Base-by-base conservation (phyloP, 2,329 filamentous ascomycete species). In the Dactylellina haptotyla region DNA sequence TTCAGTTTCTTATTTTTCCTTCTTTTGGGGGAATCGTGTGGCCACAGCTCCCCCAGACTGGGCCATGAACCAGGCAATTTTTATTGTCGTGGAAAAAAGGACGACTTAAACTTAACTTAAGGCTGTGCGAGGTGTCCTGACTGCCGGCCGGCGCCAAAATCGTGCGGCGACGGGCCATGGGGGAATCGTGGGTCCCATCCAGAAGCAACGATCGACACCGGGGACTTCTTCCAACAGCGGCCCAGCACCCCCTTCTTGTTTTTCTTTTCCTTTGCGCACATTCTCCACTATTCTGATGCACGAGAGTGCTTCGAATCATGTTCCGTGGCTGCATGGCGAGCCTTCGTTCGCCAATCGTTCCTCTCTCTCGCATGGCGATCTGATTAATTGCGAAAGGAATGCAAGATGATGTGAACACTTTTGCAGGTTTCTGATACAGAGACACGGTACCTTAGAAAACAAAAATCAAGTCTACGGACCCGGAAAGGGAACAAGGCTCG, bases 231-330 rank as follows among this genome's bases (percentile, higher is more conserved):
- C 51, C 34, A 50, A 57, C 41, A 45, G 43, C 18, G 41, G 45
- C 53, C 62, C 23, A 26, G 37, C 23, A 25, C 6, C 30, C 20
- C 18, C 28, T 37, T 39, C 8, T 23, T 54, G 39, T 16, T 65
- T 72, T 72, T 64, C 67, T 73, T 73, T 73, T 73, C 61, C 41
- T 73, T 59, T 66, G 53, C n/a, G 69, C 45, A 58, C 48, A 26
- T 41, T 64, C 67, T 65, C 67, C 67, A 72, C 67, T 50, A 72
- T 64, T 54, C 67, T 72, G 67, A 72, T 63, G 67, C 67, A 72
- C 59, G 59, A 72, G 59, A 72, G 67, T 72, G 67, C 67, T 72
- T 72, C 67, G 67, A 72, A 72, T 67, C 67, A 65, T 72, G 67
- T 64, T 72, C 67, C 67, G 67, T 72, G 67, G 67, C 67, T 72